Percentiles rank a stretch among this genome's conserved stretches.
phyloP scores from a whole-genome alignment of 257 asterid species.

The Nicotiana obtusifolia region DNA sequence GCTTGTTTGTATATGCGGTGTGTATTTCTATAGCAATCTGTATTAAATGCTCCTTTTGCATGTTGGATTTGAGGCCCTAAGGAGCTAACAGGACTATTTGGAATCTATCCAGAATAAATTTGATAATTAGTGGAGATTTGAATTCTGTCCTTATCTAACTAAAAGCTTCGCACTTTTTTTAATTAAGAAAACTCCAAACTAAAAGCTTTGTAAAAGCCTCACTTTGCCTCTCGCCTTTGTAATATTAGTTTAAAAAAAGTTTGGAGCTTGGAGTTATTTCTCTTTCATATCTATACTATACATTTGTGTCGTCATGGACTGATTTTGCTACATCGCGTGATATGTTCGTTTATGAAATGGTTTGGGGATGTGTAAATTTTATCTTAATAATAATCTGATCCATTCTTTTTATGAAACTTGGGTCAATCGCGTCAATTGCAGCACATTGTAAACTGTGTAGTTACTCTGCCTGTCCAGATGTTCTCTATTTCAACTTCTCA shows the following conservation, averaged over 20 bases:
- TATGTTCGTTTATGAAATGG: not conserved
- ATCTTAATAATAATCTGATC: not conserved
- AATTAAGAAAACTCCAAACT: not conserved
- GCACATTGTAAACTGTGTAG: not conserved
- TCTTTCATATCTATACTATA: not conserved
- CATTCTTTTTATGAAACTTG: not conserved
- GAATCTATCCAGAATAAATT: not conserved
- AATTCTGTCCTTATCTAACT: not conserved
- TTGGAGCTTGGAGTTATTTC: not conserved
- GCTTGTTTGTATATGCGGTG: not conserved
- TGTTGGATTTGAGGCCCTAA: not conserved
- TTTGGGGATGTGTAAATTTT: not conserved
- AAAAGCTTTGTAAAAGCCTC: not conserved
- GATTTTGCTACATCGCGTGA: not conserved
- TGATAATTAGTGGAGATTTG: not conserved
- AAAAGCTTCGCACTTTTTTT: not conserved
- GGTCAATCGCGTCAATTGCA: not conserved
- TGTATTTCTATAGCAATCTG: not conserved
- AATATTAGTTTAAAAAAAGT: not conserved
- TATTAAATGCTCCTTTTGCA: too few relatives aligned
- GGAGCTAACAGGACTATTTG: not conserved
- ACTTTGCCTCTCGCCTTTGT: not conserved
- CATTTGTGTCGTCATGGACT: not conserved
- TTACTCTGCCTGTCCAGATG: not conserved
- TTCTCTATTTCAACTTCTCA: not conserved